Evolutionary conservation across 2,329 filamentous ascomycete species (phyloP).

Genomic region (Xenoacremonium recifei): DNA sequence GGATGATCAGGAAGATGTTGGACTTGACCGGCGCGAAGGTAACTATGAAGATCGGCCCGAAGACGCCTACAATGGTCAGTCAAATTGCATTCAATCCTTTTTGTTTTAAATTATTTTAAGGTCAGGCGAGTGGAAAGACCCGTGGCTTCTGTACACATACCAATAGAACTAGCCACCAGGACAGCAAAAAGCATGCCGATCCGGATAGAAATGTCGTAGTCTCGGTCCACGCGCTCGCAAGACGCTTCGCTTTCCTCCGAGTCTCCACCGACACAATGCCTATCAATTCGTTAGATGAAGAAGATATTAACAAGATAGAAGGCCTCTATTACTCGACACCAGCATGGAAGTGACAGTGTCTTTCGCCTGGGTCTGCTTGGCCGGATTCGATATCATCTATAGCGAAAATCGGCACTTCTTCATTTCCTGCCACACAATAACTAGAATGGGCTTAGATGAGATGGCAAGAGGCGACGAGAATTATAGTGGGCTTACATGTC

Average conservation of each 20-base stretch:
- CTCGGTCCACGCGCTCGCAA: constrained; percentile 45
- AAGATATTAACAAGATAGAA: not conserved
- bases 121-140: no score
- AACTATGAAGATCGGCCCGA: constrained; percentile 62
- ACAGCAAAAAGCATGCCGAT: constrained; percentile 74
- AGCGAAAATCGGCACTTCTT: constrained; percentile 16
- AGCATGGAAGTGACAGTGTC: constrained; percentile 70
- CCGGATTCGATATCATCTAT: constrained; percentile 16
- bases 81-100: no score
- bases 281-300: no score
- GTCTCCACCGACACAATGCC: constrained; percentile 54
- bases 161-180: constrained; percentile 64
- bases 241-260: constrained; percentile 36
- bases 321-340: constrained; percentile 61
- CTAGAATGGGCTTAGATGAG: not conserved
- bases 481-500: no score
- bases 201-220: constrained; percentile 68
- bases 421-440: constrained; percentile 21
- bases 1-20: constrained; percentile 53
- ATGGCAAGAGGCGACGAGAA: no score
- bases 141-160: no score
- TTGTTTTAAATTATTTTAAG: no score
- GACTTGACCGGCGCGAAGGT: constrained; percentile 51
- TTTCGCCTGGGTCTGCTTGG: constrained; percentile 15
- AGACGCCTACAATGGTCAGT: no score